Evolutionary conservation across 371 early-diverging fungal genomes (phyloP).

Genomic region (Mortierella sp.): DNA sequence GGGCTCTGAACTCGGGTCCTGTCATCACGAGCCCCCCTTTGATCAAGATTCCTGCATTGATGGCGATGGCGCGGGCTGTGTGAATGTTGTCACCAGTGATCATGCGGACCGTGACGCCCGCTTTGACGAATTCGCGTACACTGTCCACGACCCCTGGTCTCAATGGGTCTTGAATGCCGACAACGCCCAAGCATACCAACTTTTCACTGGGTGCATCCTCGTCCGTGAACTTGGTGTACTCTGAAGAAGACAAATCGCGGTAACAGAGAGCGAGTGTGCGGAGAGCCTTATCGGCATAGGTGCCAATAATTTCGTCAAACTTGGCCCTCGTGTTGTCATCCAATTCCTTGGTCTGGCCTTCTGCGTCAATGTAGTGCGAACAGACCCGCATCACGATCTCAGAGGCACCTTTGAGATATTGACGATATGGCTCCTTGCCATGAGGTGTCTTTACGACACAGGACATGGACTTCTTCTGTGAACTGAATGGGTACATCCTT

Average conservation of each 20-base stretch:
- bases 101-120: conserved; percentile 96
- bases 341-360: conserved; percentile 65
- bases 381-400: conserved; percentile 80
- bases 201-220: conserved; percentile 70
- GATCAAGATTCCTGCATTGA: conserved; percentile 85
- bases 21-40: conserved; percentile 88
- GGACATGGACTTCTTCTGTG: conserved; percentile 85
- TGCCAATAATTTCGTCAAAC: conserved; percentile 70
- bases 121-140: conserved; percentile 81
- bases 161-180: conserved; percentile 95
- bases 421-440: conserved; percentile 61
- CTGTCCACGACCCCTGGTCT: conserved; percentile 89
- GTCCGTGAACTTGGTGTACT: conserved; percentile 55
- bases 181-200: conserved; percentile 80
- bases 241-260: conserved; percentile 64
- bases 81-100: conserved; percentile 96
- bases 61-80: conserved; percentile 92
- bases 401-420: conserved; percentile 87
- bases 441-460: conserved; percentile 61
- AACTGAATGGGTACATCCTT: conserved; percentile 84
- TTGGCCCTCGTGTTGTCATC: conserved; percentile 58
- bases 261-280: conserved; percentile 91
- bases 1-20: conserved; percentile 87
- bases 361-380: conserved; percentile 64
- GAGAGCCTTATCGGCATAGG: conserved; percentile 85